Conservation (phyloP, 2,329 filamentous ascomycete species). For the Coniochaeta prunicola region DNA sequence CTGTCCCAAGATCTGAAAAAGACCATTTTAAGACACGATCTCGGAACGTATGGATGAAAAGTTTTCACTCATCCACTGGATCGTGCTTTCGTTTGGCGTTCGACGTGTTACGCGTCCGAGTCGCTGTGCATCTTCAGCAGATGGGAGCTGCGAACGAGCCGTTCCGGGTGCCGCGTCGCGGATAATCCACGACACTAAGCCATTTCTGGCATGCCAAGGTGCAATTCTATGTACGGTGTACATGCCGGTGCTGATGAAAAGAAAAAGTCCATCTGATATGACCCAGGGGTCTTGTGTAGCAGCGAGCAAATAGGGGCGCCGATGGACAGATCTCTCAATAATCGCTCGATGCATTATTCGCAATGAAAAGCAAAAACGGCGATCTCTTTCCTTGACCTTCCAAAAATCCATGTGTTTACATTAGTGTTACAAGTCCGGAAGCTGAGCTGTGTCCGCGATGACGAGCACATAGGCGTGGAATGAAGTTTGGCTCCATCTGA, state of each 20-base stretch:
- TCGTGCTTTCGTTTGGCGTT: not conserved
- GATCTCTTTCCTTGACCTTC: not conserved
- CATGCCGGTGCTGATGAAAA: no score
- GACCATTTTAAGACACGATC: not conserved
- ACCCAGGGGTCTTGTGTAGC: no score
- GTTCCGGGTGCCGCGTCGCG: constrained; percentile 6
- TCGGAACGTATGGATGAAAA: not conserved
- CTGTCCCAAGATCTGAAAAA: not conserved
- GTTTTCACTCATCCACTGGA: not conserved
- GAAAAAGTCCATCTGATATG: no score
- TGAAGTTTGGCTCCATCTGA: not conserved
- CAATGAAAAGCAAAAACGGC: not conserved
- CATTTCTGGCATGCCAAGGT: not conserved
- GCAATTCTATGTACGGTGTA: not conserved
- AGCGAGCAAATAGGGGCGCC: not conserved
- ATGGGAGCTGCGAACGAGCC: constrained; percentile 3
- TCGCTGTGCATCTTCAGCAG: not conserved
- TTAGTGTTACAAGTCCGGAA: not conserved
- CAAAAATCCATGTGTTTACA: not conserved
- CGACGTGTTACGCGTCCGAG: not conserved
- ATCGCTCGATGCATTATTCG: not conserved
- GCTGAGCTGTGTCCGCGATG: not conserved
- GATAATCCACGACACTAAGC: constrained; percentile 4
- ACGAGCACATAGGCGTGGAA: not conserved
- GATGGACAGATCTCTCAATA: not conserved